Conservation (phyloP, 441 rosid species). For the Gossypium lobatum region DNA sequence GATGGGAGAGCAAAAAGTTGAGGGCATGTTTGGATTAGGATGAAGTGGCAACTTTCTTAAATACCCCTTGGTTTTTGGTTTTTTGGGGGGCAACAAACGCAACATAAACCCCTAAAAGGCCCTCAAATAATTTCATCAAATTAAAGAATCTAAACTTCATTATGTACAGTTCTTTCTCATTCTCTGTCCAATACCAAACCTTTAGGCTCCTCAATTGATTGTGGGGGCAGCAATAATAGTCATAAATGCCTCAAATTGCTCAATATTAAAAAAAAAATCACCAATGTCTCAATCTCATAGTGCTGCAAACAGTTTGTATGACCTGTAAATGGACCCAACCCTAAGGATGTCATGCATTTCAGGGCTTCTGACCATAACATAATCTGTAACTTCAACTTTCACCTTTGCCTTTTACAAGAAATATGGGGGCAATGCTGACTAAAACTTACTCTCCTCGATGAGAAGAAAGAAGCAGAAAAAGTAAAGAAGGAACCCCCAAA, state of each 20-base stretch:
- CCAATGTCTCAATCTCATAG: background rate
- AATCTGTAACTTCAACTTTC: background rate
- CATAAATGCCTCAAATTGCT: constrained; percentile 3
- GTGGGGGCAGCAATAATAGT: background rate
- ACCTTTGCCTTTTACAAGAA: background rate
- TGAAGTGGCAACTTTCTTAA: background rate
- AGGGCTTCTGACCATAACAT: background rate
- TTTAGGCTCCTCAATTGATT: background rate
- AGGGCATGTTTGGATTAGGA: background rate
- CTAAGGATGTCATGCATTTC: background rate
- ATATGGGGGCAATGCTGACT: background rate
- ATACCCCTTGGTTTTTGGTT: background rate
- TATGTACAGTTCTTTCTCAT: background rate
- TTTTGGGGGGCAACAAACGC: no score
- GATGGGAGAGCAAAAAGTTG: background rate
- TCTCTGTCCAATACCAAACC: background rate
- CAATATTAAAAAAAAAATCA: background rate
- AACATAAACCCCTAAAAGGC: background rate
- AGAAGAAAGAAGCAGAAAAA: background rate
- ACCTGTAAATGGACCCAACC: background rate
- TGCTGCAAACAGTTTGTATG: background rate
- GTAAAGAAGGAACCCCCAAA: background rate
- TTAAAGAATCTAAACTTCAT: background rate
- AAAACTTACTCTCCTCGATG: background rate
- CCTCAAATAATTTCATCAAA: background rate